These are phyloP conservation scores for Colletotrichum nymphaeae DNA, from an alignment of 2,329 filamentous ascomycete genomes.

Conservation along the genomic window DNA sequence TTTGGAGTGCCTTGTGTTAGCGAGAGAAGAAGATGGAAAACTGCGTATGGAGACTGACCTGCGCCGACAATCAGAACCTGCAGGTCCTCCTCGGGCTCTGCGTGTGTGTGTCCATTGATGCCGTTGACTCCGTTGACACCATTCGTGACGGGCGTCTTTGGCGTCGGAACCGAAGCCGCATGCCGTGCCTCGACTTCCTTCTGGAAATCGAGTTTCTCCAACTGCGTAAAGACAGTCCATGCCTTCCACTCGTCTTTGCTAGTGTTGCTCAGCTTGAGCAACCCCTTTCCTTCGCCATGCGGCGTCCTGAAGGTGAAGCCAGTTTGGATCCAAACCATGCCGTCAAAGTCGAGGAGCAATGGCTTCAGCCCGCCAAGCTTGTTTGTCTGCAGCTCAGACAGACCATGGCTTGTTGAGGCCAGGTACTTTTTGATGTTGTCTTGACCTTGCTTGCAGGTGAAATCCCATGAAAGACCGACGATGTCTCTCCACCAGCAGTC, in stretches of 20 bases:
- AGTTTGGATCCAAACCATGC: conserved; percentile 34
- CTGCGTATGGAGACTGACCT: conserved; percentile 38
- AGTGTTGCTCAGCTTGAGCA: conserved; percentile 38
- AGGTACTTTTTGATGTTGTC: conserved; percentile 34
- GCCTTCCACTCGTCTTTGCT: conserved; percentile 38
- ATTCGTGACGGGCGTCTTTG: not conserved
- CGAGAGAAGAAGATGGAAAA: not conserved
- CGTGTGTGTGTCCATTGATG: conserved; percentile 44
- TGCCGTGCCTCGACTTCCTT: conserved; percentile 28
- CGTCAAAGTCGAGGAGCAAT: conserved; percentile 32
- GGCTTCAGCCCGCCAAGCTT: conserved; percentile 33
- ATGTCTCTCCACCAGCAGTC: conserved; percentile 45
- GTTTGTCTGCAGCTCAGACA: conserved; percentile 15
- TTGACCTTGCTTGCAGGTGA: conserved; percentile 40
- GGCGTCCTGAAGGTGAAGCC: conserved; percentile 38
- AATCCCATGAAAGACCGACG: conserved; percentile 43
- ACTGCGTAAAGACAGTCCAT: conserved; percentile 41
- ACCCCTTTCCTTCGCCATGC: conserved; percentile 37
- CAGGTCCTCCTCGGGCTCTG: conserved; percentile 41
- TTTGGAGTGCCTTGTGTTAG: not conserved
- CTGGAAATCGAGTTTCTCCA: conserved; percentile 39
- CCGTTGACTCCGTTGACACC: conserved; percentile 16
- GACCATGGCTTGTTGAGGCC: conserved; percentile 5
- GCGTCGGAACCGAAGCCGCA: not conserved
- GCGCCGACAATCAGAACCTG: conserved; percentile 53